phyloP scores from a whole-genome alignment of 2,329 filamentous ascomycete species.

The Sordariomycetes sp. region DNA sequence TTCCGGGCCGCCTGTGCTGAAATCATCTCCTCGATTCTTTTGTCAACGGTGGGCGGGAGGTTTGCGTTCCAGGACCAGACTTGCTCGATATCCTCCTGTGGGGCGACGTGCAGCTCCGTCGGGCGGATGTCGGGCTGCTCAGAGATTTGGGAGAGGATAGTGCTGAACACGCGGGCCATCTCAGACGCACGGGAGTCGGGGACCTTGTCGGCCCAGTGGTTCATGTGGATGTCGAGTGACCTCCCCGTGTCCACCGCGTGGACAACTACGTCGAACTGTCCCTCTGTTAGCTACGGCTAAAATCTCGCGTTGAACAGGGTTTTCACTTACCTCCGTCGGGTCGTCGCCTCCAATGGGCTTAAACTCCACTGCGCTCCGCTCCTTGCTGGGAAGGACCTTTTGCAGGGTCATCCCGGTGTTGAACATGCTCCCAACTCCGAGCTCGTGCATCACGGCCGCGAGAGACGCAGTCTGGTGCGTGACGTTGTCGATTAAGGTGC shows the following conservation, averaged over 20 bases:
- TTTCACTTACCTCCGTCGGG: not conserved
- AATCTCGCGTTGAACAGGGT: no score
- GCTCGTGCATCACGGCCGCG: slow-evolving; percentile 7
- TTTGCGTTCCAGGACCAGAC: slow-evolving; percentile 35
- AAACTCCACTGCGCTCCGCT: not conserved
- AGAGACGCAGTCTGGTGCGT: slow-evolving; percentile 7
- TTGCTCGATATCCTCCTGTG: slow-evolving; percentile 23
- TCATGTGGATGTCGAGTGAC: not conserved
- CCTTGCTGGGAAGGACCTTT: not conserved
- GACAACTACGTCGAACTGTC: not conserved
- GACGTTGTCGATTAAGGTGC: slow-evolving; percentile 16
- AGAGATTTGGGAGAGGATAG: not conserved
- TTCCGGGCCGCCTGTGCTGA: slow-evolving; percentile 21
- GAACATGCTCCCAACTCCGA: slow-evolving; percentile 6
- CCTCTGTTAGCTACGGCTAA: no score
- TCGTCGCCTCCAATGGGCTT: not conserved
- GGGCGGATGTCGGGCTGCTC: no score
- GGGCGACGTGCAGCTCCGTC: no score
- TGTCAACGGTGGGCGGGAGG: slow-evolving; percentile 25
- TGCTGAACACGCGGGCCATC: not conserved
- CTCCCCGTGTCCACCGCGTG: not conserved
- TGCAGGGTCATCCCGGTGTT: slow-evolving; percentile 7
- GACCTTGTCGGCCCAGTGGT: not conserved
- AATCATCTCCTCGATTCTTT: slow-evolving; percentile 36
- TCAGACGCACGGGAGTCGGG: not conserved